Conservation (phyloP, 805 yeast genomes). For the Nakazawaea peltata region DNA sequence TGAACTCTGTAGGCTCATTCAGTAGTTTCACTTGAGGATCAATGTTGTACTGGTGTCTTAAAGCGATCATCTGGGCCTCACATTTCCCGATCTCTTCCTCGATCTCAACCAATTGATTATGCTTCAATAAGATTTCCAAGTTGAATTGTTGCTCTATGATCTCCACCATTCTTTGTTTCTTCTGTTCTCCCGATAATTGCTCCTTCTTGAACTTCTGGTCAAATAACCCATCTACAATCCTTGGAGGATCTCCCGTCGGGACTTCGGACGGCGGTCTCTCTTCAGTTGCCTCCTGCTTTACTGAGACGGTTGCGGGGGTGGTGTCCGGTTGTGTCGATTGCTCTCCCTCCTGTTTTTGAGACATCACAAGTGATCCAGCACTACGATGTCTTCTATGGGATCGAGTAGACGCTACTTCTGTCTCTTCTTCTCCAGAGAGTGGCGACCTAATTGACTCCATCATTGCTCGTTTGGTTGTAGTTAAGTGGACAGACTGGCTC, state of each 20-base stretch:
- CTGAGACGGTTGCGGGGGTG: no score
- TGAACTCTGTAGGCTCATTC: conserved; percentile 36
- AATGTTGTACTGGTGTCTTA: conserved; percentile 37
- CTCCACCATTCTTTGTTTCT: conserved; percentile 19
- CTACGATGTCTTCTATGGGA: conserved; percentile 8
- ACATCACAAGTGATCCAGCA: conserved; percentile 4
- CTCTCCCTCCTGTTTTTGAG: background rate
- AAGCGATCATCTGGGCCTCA: conserved; percentile 46
- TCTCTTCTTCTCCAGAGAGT: conserved; percentile 9
- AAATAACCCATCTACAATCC: conserved; percentile 6
- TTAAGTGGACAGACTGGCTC: background rate
- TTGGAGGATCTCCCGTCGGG: background rate
- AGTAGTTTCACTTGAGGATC: conserved; percentile 30
- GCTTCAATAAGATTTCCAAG: conserved; percentile 51
- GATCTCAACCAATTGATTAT: conserved; percentile 42
- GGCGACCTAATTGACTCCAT: conserved; percentile 10
- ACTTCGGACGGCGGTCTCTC: background rate
- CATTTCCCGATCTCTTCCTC: conserved; percentile 49
- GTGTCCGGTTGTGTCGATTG: no score
- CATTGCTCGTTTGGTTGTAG: background rate
- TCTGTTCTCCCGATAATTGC: background rate
- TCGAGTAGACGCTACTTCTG: background rate
- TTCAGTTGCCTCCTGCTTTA: background rate
- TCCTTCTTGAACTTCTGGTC: conserved; percentile 3
- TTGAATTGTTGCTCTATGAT: conserved; percentile 37